These are phyloP conservation scores for Piper longum DNA, from an alignment of 164 flowering plant species.

Conservation along the genomic window DNA sequence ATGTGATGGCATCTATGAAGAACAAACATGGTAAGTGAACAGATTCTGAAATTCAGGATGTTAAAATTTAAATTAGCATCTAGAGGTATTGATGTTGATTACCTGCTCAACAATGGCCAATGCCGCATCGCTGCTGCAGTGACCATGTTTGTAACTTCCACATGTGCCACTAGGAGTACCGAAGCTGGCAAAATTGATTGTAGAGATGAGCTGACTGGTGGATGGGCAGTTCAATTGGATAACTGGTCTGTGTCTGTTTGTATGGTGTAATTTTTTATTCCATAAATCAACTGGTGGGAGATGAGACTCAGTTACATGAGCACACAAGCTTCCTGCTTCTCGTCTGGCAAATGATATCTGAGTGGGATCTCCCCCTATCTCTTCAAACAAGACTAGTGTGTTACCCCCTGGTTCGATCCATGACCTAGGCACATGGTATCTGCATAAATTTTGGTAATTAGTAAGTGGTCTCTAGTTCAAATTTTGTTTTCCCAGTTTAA, in stretches of 20 bases:
- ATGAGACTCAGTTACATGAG: too few relatives aligned
- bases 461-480: neutral
- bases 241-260: neutral
- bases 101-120: constrained; percentile 70
- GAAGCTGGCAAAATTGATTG: constrained; percentile 46
- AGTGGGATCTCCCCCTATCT: constrained; percentile 48
- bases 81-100: neutral
- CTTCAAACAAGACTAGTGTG: constrained; percentile 60
- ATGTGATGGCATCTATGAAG: neutral
- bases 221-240: constrained; percentile 34
- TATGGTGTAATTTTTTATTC: too few relatives aligned
- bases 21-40: neutral
- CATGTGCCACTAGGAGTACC: constrained; percentile 46
- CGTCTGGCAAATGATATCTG: constrained; percentile 38
- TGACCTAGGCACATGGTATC: constrained; percentile 76
- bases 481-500: neutral
- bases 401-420: constrained; percentile 53
- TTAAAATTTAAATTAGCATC: neutral
- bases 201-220: constrained; percentile 21
- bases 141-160: constrained; percentile 25
- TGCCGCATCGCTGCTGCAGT: constrained; percentile 41
- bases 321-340: constrained; percentile 2
- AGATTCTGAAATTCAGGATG: neutral
- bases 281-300: too few relatives aligned
- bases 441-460: constrained; percentile 3